Evolutionary conservation across 1,284 basidiomycete genomes (phyloP), one percentile per base, ranked within the genome.

Genomic region (Puccinia polysora): DNA sequence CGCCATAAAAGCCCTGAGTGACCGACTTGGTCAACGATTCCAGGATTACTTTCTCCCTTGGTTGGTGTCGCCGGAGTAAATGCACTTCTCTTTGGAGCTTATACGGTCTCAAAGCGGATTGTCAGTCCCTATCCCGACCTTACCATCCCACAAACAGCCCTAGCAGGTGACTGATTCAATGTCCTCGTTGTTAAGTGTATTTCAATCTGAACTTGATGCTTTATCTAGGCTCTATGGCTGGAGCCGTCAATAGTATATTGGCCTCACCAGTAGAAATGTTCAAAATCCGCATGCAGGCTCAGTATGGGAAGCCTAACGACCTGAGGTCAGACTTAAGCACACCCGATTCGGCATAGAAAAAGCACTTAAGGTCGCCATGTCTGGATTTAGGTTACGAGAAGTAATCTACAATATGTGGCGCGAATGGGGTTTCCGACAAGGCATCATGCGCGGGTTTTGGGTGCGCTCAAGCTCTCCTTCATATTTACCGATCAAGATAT

Each of bases 371-470:
- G 18, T 56, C 15, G 3, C 23, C 20, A 55, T 59, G 15, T 40
- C 1, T 28, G 38, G 34, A 4, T 47, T 43, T 50, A 72, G 69
- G 40, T 52, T 72, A 55, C 50, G 69, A 36, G 83, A 82, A 2
- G 84, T 96, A 3, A 86, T 86, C 4, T 82, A 81, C 20, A 90
- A 94, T 76, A 90, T 94, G 86, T 95, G 91, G 88, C 80, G 78
- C 34, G 81, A 89, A 71, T 91, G 88, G 83, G 94, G 95, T 0
- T 86, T 97, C 75, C 82, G 86, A 52, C 84, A 86, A 73, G 95
- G 95, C 7, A 85, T 97, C 65, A 96, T 97, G 93, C 83, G 95
- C 38, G 95, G 95, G 0, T 97, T 93, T 80, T 96, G 93, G 91
- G 91, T 91, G 74, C 62, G 84, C 75, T 8, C 10, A 28, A 43